phyloP scores from a whole-genome alignment of 2,329 filamentous ascomycete genomes.

The Aureobasidium leucospermi region DNA sequence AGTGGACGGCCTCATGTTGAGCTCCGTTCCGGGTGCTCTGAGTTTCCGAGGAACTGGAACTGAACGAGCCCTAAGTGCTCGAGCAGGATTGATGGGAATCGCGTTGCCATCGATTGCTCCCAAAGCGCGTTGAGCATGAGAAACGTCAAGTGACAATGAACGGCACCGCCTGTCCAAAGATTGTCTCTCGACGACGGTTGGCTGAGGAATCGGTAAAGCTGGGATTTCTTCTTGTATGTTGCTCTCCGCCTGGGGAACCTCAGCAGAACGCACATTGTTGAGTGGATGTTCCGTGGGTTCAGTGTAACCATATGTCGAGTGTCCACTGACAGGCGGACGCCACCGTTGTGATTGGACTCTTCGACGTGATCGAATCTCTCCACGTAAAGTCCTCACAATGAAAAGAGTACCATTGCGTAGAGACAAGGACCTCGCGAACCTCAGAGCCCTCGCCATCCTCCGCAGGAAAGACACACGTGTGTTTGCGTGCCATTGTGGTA shows the following conservation, averaged over 20 bases:
- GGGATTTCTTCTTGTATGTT: neutral
- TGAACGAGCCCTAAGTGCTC: constrained; percentile 17
- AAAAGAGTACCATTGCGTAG: neutral
- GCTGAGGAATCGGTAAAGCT: neutral
- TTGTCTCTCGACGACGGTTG: neutral
- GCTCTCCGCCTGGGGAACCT: neutral
- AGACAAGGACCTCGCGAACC: neutral
- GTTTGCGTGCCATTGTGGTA: constrained; percentile 24
- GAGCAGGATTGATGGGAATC: constrained; percentile 19
- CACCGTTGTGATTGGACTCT: constrained; percentile 15
- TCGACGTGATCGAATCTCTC: neutral
- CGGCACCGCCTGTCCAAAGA: neutral
- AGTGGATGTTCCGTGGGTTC: constrained; percentile 23
- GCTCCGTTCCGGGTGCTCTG: neutral
- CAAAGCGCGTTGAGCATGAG: constrained; percentile 18
- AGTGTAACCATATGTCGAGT: constrained; percentile 20
- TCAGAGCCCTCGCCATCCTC: neutral
- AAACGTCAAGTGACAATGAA: constrained; percentile 12
- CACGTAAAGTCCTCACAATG: neutral
- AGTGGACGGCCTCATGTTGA: neutral
- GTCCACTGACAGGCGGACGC: constrained; percentile 27
- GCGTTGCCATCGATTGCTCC: constrained; percentile 19
- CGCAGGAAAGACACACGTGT: neutral
- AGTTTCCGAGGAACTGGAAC: constrained; percentile 13
- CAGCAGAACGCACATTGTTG: constrained; percentile 13